Evolutionary conservation across 129 eudicot species (phyloP), one percentile per base, ranked within the genome.

Genomic region (Centaurea solstitialis): DNA sequence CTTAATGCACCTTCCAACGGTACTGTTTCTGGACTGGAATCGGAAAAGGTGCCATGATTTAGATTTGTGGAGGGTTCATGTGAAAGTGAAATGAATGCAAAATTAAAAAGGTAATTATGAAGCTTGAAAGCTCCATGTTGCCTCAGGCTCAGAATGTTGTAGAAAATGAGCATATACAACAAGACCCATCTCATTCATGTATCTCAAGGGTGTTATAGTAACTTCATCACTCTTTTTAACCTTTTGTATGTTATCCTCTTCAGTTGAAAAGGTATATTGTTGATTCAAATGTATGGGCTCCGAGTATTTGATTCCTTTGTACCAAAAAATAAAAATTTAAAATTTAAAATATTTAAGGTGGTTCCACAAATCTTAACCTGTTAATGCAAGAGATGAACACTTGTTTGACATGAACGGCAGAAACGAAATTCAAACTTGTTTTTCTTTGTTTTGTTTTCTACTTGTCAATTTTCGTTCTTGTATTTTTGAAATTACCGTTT

Each of bases 151-250:
- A 67, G 47, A 43, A 9, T 47, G 37, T 53, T 47, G 37, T 53
- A 9, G 17, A 72, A 72, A 47, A 38, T 13, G 10, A 5, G 41
- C 59, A 40, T 73, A 40, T 38, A 41, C 8, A 57, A 35, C 61
- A 72, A n/a, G n/a, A n/a, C n/a, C n/a, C n/a, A n/a, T n/a, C 37
- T 18, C 39, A 72, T 35, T 18, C 39, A 18, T 80, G 72, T 80
- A 80, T 24, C 73, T 23, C 61, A 40, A 77, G 41, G 61, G 61
- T 3, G 43, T 59, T 10, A n/a, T 39, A 57, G 43, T 72, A 45
- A 33, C 23, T 47, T 72, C 18, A 62, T 68, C 21, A 43, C 68
- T n/a, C 11, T 41, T 33, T 53, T 9, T n/a, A n/a, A 70, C 35
- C 18, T 0, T 4, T 47, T 47, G n/a, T 47, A 47, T 47, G 61